Conservation (phyloP, 2,329 filamentous ascomycete genomes). For the Alternaria ethzedia region DNA sequence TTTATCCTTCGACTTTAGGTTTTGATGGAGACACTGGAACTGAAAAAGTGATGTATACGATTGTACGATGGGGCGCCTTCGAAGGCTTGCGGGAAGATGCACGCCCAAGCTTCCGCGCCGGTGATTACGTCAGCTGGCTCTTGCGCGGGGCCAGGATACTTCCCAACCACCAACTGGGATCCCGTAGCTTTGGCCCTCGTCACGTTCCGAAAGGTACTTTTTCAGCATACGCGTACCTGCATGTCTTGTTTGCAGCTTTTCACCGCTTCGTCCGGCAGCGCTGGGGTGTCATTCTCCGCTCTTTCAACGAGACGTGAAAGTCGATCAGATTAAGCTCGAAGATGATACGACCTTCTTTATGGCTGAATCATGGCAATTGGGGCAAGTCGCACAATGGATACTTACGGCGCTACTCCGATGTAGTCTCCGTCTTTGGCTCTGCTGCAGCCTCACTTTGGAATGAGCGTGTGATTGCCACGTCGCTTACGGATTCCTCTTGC, state of each 20-base stretch:
- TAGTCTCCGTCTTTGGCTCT: neutral
- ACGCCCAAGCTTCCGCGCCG: neutral
- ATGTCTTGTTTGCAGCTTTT: neutral
- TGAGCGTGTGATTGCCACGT: neutral
- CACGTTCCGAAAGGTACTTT: neutral
- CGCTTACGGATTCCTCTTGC: neutral
- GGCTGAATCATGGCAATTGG: conserved; percentile 19
- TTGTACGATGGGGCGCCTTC: neutral
- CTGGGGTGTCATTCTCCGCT: neutral
- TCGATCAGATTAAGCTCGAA: conserved; percentile 6
- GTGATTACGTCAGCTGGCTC: neutral
- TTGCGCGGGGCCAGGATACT: neutral
- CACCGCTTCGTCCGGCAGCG: neutral
- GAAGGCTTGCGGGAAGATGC: neutral
- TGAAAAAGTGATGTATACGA: neutral
- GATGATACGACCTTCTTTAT: conserved; percentile 13
- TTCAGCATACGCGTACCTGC: conserved; percentile 2
- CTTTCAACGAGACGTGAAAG: conserved; percentile 9
- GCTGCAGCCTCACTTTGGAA: conserved; percentile 11
- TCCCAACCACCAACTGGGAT: neutral
- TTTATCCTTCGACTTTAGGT: neutral
- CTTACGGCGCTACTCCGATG: conserved; percentile 19
- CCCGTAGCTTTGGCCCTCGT: neutral
- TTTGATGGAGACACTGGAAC: neutral
- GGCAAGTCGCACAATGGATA: conserved; percentile 17